Percentiles rank a stretch among this genome's conserved stretches.
phyloP scores from a whole-genome alignment of 1,284 basidiomycete genomes.

The Psilocybe mexicana region DNA sequence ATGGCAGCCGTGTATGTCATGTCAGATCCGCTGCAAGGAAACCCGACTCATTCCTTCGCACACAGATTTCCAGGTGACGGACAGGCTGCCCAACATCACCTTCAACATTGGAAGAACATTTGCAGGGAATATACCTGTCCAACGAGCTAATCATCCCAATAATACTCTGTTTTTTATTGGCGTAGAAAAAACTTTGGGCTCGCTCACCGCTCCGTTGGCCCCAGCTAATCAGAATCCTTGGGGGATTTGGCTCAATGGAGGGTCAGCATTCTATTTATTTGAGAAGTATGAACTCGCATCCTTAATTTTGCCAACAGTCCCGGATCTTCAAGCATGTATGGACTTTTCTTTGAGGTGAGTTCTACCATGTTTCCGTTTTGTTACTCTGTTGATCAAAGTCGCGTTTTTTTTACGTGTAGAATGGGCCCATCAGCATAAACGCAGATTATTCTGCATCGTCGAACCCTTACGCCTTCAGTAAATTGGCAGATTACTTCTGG shows the following conservation, averaged over 20 bases:
- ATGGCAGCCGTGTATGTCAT: slow-evolving; percentile 62
- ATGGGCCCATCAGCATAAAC: slow-evolving; percentile 64
- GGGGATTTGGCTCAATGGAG: slow-evolving; percentile 78
- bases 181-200: slow-evolving; percentile 61
- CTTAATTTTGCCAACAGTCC: slow-evolving; percentile 43
- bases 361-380: not conserved
- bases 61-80: slow-evolving; percentile 57
- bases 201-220: slow-evolving; percentile 45
- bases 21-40: not conserved
- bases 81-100: slow-evolving; percentile 62
- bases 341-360: slow-evolving; percentile 62
- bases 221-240: slow-evolving; percentile 53
- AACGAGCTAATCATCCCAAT: slow-evolving; percentile 65
- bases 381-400: not conserved
- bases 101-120: slow-evolving; percentile 56
- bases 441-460: slow-evolving; percentile 46
- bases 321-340: slow-evolving; percentile 68
- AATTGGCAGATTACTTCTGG: slow-evolving; percentile 67
- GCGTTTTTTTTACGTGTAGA: slow-evolving; percentile 38
- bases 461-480: slow-evolving; percentile 61
- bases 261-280: slow-evolving; percentile 38
- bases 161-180: slow-evolving; percentile 75
- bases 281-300: not conserved
- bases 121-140: slow-evolving; percentile 69
- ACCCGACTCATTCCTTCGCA: not conserved